These are phyloP conservation scores for Salmacisia buchloeana DNA, from an alignment of 1,284 basidiomycete species.

Conservation along the genomic window DNA sequence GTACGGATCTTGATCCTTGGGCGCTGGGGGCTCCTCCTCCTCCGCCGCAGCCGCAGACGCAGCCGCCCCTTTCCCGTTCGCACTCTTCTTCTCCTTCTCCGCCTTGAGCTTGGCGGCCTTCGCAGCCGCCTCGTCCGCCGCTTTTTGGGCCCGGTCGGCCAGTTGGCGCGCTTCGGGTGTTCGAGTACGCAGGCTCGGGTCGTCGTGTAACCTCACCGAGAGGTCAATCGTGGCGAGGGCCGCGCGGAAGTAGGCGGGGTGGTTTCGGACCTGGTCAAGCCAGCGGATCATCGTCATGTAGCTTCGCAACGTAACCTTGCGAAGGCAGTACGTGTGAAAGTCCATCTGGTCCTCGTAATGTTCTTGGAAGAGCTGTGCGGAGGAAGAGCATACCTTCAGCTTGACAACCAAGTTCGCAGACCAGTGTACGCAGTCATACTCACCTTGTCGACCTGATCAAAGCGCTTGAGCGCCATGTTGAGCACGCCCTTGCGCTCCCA, in stretches of 20 bases:
- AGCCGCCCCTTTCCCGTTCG: neutral
- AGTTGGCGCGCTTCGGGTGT: conserved; percentile 41
- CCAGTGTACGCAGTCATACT: neutral
- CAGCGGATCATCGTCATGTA: conserved; percentile 75
- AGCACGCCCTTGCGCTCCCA: conserved; percentile 64
- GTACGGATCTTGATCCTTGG: conserved; percentile 37
- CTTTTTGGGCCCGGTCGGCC: conserved; percentile 48
- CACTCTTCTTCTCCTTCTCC: conserved; percentile 16
- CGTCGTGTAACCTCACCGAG: conserved; percentile 56
- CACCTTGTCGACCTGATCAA: conserved; percentile 70
- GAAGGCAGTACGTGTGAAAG: conserved; percentile 90
- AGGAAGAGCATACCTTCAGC: conserved; percentile 5
- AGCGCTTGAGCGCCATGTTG: conserved; percentile 82
- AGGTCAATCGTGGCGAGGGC: conserved; percentile 68
- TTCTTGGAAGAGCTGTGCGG: conserved; percentile 68
- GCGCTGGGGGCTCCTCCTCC: conserved; percentile 19
- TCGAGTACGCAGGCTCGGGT: conserved; percentile 49
- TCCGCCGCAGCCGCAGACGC: conserved; percentile 14
- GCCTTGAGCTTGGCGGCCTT: conserved; percentile 63
- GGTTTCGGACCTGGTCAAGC: conserved; percentile 72
- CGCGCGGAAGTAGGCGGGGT: conserved; percentile 71
- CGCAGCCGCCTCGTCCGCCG: conserved; percentile 75
- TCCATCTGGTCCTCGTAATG: conserved; percentile 96
- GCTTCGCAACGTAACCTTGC: conserved; percentile 78
- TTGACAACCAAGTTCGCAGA: neutral